phyloP scores from a whole-genome alignment of 495 filamentous ascomycete species.

The Annulohypoxylon moriforme region DNA sequence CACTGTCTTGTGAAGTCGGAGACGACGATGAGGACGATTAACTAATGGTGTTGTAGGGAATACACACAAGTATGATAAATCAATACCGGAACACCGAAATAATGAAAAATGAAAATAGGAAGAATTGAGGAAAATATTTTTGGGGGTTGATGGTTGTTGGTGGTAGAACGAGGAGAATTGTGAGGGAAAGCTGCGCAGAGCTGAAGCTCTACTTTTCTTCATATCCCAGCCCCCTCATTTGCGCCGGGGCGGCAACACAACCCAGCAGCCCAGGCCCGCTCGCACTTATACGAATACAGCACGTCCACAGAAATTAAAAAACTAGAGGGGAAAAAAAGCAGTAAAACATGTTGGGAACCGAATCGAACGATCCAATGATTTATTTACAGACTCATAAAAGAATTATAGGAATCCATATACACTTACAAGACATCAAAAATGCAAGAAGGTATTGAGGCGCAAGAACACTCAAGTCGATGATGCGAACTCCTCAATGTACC shows the following conservation, averaged over 20 bases:
- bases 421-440: slow-evolving; percentile 7
- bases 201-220: slow-evolving; percentile 10
- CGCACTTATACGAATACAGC: slow-evolving; percentile 27
- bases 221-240: slow-evolving; percentile 46
- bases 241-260: slow-evolving; percentile 31
- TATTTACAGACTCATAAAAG: slow-evolving; percentile 14
- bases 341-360: not conserved
- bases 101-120: slow-evolving; percentile 13
- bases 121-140: slow-evolving; percentile 6
- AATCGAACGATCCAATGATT: not conserved
- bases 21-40: slow-evolving; percentile 6
- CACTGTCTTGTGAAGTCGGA: slow-evolving; percentile 1
- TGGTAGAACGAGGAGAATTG: slow-evolving; percentile 11
- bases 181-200: slow-evolving; percentile 17
- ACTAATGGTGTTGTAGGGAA: slow-evolving; percentile 14
- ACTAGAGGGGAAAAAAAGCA: slow-evolving; percentile 10
- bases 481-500: slow-evolving; percentile 14
- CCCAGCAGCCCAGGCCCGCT: slow-evolving; percentile 19
- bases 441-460: slow-evolving; percentile 1
- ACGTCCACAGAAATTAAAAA: not conserved
- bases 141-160: slow-evolving; percentile 5
- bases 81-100: slow-evolving; percentile 2
- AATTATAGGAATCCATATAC: slow-evolving; percentile 10
- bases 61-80: slow-evolving; percentile 10
- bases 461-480: slow-evolving; percentile 5